Evolutionary conservation across 2,329 filamentous ascomycete genomes (phyloP).

Genomic region (Anthostomella pinea): DNA sequence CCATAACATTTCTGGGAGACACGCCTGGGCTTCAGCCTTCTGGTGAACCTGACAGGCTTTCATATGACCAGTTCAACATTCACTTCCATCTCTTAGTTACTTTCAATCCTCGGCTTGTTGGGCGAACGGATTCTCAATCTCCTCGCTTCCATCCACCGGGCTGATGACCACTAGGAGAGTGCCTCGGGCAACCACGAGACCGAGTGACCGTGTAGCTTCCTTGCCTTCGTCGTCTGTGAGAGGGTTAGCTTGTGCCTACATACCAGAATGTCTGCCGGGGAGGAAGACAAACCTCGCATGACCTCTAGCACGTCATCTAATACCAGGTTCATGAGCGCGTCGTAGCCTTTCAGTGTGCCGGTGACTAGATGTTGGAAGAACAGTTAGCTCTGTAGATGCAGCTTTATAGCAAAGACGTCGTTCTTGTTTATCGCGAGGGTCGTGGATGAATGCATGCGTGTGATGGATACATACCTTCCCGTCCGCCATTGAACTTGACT

Average conservation of each 20-base stretch:
- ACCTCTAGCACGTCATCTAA: conserved; percentile 91
- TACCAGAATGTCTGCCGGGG: conserved; percentile 3
- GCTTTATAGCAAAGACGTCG: too few relatives aligned
- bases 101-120: conserved; percentile 64
- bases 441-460: conserved; percentile 1
- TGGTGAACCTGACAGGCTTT: too few relatives aligned
- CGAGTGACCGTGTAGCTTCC: conserved; percentile 74
- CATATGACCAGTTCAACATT: too few relatives aligned
- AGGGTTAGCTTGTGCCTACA: background rate
- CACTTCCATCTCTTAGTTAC: background rate
- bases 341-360: conserved; percentile 89
- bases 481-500: conserved; percentile 94
- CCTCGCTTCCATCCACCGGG: conserved; percentile 89
- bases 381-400: too few relatives aligned
- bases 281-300: conserved; percentile 66
- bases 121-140: conserved; percentile 91
- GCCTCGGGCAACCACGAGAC: conserved; percentile 85
- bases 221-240: conserved; percentile 85
- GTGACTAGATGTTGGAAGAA: conserved; percentile 57
- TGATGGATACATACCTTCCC: conserved; percentile 84
- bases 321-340: conserved; percentile 97
- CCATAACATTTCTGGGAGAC: too few relatives aligned
- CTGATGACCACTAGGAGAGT: conserved; percentile 91
- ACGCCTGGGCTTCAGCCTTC: too few relatives aligned
- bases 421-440: too few relatives aligned